phyloP scores from a whole-genome alignment of 345 rosid genomes.

The Combretum micranthum region DNA sequence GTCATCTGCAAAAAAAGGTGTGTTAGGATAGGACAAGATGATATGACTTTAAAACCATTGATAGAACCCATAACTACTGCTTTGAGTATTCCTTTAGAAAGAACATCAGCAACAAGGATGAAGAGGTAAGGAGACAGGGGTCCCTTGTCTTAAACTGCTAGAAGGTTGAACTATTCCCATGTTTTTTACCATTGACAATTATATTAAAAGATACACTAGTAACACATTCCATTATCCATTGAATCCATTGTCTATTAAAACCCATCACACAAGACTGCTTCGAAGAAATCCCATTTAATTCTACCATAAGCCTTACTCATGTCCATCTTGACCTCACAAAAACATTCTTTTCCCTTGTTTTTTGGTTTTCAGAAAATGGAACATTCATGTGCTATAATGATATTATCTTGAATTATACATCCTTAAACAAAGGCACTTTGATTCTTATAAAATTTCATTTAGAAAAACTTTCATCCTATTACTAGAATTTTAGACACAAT shows the following conservation, averaged over 20 bases:
- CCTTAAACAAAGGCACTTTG: background rate
- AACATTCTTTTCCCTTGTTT: background rate
- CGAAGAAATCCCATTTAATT: background rate
- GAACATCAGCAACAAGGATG: background rate
- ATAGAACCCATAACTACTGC: too few species aligned
- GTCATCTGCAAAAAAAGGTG: slow-evolving; percentile 3
- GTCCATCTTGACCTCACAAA: background rate
- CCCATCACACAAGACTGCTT: background rate
- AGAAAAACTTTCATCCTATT: background rate
- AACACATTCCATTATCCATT: background rate
- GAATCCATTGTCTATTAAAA: background rate
- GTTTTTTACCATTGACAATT: background rate
- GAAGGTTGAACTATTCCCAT: background rate
- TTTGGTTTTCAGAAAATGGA: background rate
- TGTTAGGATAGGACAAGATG: background rate
- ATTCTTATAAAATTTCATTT: background rate
- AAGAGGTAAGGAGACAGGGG: background rate
- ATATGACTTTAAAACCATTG: background rate
- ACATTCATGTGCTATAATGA: background rate
- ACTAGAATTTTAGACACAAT: background rate
- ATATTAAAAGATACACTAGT: background rate
- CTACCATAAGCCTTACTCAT: background rate
- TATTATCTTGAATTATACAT: background rate
- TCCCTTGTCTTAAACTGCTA: background rate
- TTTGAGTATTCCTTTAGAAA: background rate